Conservation (phyloP, 495 filamentous ascomycete genomes). For the Coniosporium apollinis region DNA sequence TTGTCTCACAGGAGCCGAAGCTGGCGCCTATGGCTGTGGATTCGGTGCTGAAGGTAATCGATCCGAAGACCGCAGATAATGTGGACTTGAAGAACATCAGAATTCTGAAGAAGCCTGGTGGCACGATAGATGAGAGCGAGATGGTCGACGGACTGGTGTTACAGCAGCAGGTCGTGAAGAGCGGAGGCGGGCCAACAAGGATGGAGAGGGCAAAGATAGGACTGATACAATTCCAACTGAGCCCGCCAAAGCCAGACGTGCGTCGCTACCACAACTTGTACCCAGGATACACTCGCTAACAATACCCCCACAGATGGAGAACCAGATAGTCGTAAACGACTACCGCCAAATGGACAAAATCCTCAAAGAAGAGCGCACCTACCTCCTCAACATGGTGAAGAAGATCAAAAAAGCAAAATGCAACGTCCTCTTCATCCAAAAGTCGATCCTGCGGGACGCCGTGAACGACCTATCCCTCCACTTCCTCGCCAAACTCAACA, state of each 20-base stretch:
- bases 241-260: slow-evolving; percentile 93
- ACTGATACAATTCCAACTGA: slow-evolving; percentile 95
- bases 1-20: slow-evolving; percentile 89
- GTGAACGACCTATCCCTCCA: slow-evolving; percentile 95
- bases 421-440: slow-evolving; percentile 96
- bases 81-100: slow-evolving; percentile 92
- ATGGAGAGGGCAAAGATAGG: slow-evolving; percentile 97
- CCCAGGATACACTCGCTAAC: not conserved
- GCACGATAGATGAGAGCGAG: slow-evolving; percentile 96
- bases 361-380: slow-evolving; percentile 94
- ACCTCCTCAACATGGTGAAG: slow-evolving; percentile 96
- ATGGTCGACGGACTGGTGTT: slow-evolving; percentile 90
- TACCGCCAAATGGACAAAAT: slow-evolving; percentile 99
- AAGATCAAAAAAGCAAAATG: slow-evolving; percentile 99
- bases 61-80: slow-evolving; percentile 86
- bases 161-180: slow-evolving; percentile 85
- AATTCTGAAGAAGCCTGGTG: slow-evolving; percentile 94
- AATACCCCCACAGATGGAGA: slow-evolving; percentile 61
- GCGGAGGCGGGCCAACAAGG: slow-evolving; percentile 72
- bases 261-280: slow-evolving; percentile 5
- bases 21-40: slow-evolving; percentile 95
- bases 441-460: slow-evolving; percentile 92
- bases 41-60: slow-evolving; percentile 85
- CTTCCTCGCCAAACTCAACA: slow-evolving; percentile 94
- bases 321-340: slow-evolving; percentile 96